Percentiles rank a stretch among this genome's conserved stretches.
Evolutionary conservation across 1,284 basidiomycete species (phyloP).

Genomic region (Ganoderma lingzhi): DNA sequence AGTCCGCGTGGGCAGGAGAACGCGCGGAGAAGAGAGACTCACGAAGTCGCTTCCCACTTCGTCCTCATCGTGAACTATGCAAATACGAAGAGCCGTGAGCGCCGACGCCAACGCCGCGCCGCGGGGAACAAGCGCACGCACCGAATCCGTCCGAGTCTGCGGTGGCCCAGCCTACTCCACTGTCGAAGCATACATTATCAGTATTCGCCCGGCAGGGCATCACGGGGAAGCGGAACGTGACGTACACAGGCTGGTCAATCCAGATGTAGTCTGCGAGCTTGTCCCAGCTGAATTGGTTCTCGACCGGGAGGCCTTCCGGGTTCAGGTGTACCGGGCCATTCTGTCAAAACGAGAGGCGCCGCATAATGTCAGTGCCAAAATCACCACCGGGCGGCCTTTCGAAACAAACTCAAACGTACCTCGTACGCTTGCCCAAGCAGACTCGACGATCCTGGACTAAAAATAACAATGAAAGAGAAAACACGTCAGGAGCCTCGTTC

Average conservation of each 20-base stretch:
- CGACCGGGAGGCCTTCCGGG: slow-evolving; percentile 53
- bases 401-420: slow-evolving; percentile 44
- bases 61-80: slow-evolving; percentile 66
- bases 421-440: slow-evolving; percentile 70
- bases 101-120: not conserved
- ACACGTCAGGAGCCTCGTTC: slow-evolving; percentile 9
- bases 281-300: slow-evolving; percentile 66
- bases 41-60: slow-evolving; percentile 78
- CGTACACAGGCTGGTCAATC: slow-evolving; percentile 74
- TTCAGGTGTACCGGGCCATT: slow-evolving; percentile 73
- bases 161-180: slow-evolving; percentile 71
- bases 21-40: slow-evolving; percentile 34
- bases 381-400: not conserved
- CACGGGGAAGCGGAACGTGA: not conserved
- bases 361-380: not conserved
- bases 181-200: slow-evolving; percentile 31
- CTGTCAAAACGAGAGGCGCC: slow-evolving; percentile 42
- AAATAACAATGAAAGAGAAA: slow-evolving; percentile 8
- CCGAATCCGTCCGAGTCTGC: slow-evolving; percentile 54
- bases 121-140: slow-evolving; percentile 10
- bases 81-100: slow-evolving; percentile 7
- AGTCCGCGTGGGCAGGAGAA: not conserved
- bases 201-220: not conserved
- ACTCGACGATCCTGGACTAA: slow-evolving; percentile 71
- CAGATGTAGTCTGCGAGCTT: slow-evolving; percentile 72